Evolutionary conservation across 2,329 filamentous ascomycete species (phyloP).

Genomic region (Drechslera avenae): DNA sequence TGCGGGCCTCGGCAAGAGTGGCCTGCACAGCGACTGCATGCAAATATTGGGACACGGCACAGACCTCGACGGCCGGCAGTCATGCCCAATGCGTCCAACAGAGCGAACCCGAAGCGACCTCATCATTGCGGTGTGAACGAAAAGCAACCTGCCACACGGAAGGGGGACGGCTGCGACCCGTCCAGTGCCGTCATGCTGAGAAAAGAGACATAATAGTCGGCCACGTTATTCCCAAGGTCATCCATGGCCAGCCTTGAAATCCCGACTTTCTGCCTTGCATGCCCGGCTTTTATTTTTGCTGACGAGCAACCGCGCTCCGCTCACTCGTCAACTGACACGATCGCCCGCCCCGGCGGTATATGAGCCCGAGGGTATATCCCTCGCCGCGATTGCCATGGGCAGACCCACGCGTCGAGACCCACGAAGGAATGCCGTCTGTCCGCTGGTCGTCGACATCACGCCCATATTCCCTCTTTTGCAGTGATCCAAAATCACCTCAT

Average conservation of each 20-base stretch:
- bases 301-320: slow-evolving; percentile 10
- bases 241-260: too few relatives aligned
- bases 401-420: slow-evolving; percentile 6
- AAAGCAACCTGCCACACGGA: slow-evolving; percentile 24
- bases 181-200: not conserved
- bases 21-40: slow-evolving; percentile 35
- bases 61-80: slow-evolving; percentile 36
- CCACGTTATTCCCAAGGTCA: not conserved
- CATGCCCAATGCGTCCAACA: slow-evolving; percentile 31
- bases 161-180: slow-evolving; percentile 6
- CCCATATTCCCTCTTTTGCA: slow-evolving; percentile 14
- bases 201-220: too few relatives aligned
- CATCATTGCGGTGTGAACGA: slow-evolving; percentile 25
- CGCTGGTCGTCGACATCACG: not conserved
- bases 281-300: slow-evolving; percentile 7
- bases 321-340: slow-evolving; percentile 24
- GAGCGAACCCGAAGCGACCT: slow-evolving; percentile 27
- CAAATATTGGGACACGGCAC: slow-evolving; percentile 45
- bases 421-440: not conserved
- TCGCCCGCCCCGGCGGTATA: slow-evolving; percentile 12
- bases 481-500: slow-evolving; percentile 1
- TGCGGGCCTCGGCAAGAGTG: slow-evolving; percentile 28
- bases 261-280: not conserved
- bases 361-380: slow-evolving; percentile 6
- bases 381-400: slow-evolving; percentile 11